phyloP scores from a whole-genome alignment of 768 basidiomycete species.

The Nidularia pulvinata region DNA sequence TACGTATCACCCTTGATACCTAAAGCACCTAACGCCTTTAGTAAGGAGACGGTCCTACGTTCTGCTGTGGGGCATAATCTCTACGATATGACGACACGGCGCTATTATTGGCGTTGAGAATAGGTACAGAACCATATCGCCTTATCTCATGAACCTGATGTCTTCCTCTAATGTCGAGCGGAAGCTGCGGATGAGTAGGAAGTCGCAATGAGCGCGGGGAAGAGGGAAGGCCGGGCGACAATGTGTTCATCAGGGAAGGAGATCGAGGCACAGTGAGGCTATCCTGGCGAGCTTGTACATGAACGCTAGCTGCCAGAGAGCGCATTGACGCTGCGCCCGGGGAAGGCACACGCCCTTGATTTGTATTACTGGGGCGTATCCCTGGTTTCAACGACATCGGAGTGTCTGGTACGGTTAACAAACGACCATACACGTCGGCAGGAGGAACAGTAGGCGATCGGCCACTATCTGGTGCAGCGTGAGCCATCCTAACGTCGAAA shows the following conservation, averaged over 20 bases:
- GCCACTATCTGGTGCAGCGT: too few species aligned
- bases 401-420: slow-evolving; percentile 5
- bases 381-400: slow-evolving; percentile 4
- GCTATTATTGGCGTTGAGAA: not conserved
- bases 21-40: too few species aligned
- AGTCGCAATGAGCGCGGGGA: slow-evolving; percentile 18
- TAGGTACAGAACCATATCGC: slow-evolving; percentile 8
- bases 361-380: not conserved
- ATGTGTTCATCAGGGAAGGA: slow-evolving; percentile 14
- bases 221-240: slow-evolving; percentile 14
- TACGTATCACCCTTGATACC: too few species aligned
- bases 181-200: slow-evolving; percentile 17
- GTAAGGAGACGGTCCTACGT: too few species aligned
- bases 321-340: slow-evolving; percentile 2
- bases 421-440: not conserved
- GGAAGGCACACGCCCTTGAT: slow-evolving; percentile 4
- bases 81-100: too few species aligned
- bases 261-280: slow-evolving; percentile 15
- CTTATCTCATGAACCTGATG: slow-evolving; percentile 1
- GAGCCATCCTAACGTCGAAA: too few species aligned
- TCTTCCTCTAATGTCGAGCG: slow-evolving; percentile 1
- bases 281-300: not conserved
- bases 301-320: slow-evolving; percentile 10
- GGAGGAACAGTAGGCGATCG: too few species aligned
- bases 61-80: too few species aligned